Evolutionary conservation across 805 yeast species (phyloP), one percentile per base, ranked within the genome.

Genomic region (Yarrowia porcina): DNA sequence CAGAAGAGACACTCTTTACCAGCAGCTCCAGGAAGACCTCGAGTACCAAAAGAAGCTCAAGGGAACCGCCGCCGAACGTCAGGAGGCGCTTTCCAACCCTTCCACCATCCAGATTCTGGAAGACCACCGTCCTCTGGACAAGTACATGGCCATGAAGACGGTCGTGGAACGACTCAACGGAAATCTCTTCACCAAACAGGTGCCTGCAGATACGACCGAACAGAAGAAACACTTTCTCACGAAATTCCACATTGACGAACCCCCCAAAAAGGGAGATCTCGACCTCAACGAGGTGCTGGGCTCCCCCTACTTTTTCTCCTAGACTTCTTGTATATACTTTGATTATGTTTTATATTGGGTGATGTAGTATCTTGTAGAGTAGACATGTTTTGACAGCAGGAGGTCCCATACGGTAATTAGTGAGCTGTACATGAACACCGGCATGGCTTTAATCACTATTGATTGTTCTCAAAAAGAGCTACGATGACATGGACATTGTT

Each of bases 251-350:
- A 28, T 56, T 10, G 61, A 30, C n/a, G 13, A 39, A 3, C 61
- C 61, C 38, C 61, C 61, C 5, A 41, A 28, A 21, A 56, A 56
- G 61, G 61, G 61, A 17, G 49, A 39, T 21, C 30, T 56, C 6
- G 12, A 56, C 17, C 38, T 56, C 20, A 30, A 56, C 10, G 9
- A 39, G 49, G 61, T 56, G n/a, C 28, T 39, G 7, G 49, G 15
- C 4, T 39, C 49, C 9, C 47, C 61, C 39, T 56, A 56, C 39
- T 56, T 56, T 23, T 56, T 56, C 38, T 56, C 61, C 10, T 56
- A 39, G 25, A 25, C n/a, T n/a, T n/a, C n/a, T 8, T 52, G 59
- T 52, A 52, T 36, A 52, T 52, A 52, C n/a, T n/a, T n/a, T n/a
- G n/a, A n/a, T n/a, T n/a, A n/a, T n/a, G 44, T 36, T 8, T 28